Percentiles rank a stretch among this genome's conserved stretches.
Conservation (phyloP, 2,329 filamentous ascomycete species). For the Xylariaceae sp. region DNA sequence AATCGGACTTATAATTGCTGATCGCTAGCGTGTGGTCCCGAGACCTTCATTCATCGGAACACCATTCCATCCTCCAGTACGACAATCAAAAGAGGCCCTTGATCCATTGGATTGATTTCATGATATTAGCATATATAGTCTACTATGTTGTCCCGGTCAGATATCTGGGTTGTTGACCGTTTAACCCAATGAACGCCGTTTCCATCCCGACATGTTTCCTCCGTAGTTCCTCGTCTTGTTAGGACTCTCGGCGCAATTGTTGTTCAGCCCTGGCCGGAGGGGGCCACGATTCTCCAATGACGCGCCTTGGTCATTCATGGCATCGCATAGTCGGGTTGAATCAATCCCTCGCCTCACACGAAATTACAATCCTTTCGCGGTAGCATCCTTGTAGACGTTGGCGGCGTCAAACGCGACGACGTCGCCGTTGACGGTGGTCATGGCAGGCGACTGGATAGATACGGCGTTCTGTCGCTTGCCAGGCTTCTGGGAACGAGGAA, state of each 20-base stretch:
- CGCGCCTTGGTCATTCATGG: no score
- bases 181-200: neutral
- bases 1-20: no score
- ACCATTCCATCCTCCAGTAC: no score
- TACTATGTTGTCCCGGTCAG: neutral
- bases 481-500: constrained; percentile 23
- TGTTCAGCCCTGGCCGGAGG: neutral
- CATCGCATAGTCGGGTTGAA: no score
- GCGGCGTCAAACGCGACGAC: constrained; percentile 40
- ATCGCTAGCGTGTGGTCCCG: no score
- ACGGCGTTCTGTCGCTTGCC: constrained; percentile 10
- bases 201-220: neutral
- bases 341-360: no score
- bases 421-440: constrained; percentile 42
- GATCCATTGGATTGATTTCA: constrained; percentile 1
- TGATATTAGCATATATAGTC: constrained; percentile 1
- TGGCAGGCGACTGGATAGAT: constrained; percentile 38
- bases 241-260: neutral
- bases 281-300: no score
- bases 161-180: neutral
- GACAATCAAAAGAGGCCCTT: neutral
- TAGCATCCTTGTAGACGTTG: constrained; percentile 38
- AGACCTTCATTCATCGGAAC: no score
- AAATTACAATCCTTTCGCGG: constrained; percentile 33
- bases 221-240: neutral